Evolutionary conservation across 768 basidiomycete species (phyloP).

Genomic region (Mycena epipterygia): DNA sequence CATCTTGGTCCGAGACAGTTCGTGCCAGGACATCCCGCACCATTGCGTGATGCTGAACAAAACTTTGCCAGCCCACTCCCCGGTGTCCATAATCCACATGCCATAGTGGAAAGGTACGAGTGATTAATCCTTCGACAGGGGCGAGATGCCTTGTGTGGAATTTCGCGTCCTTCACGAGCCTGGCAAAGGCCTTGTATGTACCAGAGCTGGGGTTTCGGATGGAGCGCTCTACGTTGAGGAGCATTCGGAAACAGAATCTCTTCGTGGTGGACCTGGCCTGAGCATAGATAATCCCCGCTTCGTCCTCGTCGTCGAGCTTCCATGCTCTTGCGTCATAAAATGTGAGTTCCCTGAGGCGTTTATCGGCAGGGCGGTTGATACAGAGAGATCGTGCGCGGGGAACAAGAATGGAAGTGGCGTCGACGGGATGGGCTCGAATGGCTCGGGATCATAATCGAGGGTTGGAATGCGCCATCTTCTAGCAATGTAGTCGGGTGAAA

Average conservation of each 20-base stretch:
- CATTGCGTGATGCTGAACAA: constrained; percentile 24
- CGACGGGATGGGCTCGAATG: not conserved
- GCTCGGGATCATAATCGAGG: not conserved
- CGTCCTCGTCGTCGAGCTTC: not conserved
- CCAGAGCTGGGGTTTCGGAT: not conserved
- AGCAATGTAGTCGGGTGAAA: not conserved
- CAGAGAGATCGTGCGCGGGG: not conserved
- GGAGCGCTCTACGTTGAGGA: constrained; percentile 6
- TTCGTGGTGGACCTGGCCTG: not conserved
- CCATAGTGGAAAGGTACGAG: constrained; percentile 22
- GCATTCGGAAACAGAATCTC: constrained; percentile 15
- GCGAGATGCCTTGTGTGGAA: constrained; percentile 15
- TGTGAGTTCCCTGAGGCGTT: not conserved
- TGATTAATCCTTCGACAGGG: not conserved
- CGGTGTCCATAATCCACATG: constrained; percentile 20
- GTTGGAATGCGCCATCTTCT: not conserved
- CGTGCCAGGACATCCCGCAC: constrained; percentile 14
- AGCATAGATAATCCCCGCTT: not conserved
- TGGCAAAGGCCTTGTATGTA: not conserved
- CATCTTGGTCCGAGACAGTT: not conserved
- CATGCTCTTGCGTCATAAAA: not conserved
- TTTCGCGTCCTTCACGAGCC: constrained; percentile 18
- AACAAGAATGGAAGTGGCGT: not conserved
- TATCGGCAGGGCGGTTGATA: not conserved
- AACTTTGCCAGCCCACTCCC: constrained; percentile 19